phyloP scores from a whole-genome alignment of 345 rosid genomes.

The Lumnitzera littorea region DNA sequence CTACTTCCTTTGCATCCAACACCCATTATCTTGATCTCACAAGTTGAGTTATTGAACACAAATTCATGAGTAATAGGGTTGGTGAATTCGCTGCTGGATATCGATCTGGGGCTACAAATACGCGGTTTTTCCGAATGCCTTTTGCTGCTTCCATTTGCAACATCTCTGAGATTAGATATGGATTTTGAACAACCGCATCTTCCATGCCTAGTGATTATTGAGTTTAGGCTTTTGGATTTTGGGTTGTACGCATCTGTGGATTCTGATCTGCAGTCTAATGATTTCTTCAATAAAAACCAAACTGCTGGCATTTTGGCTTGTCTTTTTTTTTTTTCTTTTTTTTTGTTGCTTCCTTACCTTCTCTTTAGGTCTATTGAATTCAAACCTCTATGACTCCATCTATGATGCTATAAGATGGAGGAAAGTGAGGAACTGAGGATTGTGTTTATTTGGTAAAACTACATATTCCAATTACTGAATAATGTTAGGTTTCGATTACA shows the following conservation, averaged over 20 bases:
- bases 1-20: slow-evolving; percentile 3
- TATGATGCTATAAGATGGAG: too few relatives aligned
- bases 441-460: too few relatives aligned
- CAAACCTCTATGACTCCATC: too few relatives aligned
- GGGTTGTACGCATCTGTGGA: slow-evolving; percentile 25
- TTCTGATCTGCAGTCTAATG: slow-evolving; percentile 35
- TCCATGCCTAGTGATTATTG: slow-evolving; percentile 8
- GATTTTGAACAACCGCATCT: slow-evolving; percentile 33
- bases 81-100: slow-evolving; percentile 24
- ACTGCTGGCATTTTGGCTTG: slow-evolving; percentile 20
- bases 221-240: slow-evolving; percentile 7
- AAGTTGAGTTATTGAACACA: slow-evolving; percentile 19
- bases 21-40: slow-evolving; percentile 29
- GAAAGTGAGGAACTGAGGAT: too few relatives aligned
- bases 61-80: slow-evolving; percentile 32
- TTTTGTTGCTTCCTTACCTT: neutral
- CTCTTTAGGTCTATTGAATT: neutral
- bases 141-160: slow-evolving; percentile 29
- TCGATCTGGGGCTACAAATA: slow-evolving; percentile 40
- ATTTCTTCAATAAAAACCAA: slow-evolving; percentile 44
- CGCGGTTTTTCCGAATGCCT: slow-evolving; percentile 17
- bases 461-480: too few relatives aligned
- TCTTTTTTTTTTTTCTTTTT: too few relatives aligned
- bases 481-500: too few relatives aligned
- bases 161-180: slow-evolving; percentile 28